Evolutionary conservation across 768 basidiomycete genomes (phyloP).

Genomic region (Suillus sp.): DNA sequence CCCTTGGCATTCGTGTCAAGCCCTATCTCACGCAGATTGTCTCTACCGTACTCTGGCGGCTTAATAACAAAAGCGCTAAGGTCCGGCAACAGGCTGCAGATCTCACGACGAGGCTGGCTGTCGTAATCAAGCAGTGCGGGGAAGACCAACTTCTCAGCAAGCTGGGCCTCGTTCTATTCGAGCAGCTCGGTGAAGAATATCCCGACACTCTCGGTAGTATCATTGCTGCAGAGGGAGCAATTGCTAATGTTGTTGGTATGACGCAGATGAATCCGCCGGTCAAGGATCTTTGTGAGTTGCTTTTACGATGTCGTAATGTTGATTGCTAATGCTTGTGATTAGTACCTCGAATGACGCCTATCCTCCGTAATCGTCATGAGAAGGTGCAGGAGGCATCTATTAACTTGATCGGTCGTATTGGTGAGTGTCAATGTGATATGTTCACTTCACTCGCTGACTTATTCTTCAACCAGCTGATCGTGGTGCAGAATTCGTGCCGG

Average conservation of each 20-base stretch:
- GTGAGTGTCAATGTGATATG: slow-evolving; percentile 34
- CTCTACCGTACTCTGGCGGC: slow-evolving; percentile 97
- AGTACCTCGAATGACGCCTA: slow-evolving; percentile 99
- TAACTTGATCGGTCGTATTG: slow-evolving; percentile 98
- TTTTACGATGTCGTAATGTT: neutral
- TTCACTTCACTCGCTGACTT: neutral
- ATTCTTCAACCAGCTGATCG: slow-evolving; percentile 71
- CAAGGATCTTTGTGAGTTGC: slow-evolving; percentile 87
- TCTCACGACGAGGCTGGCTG: slow-evolving; percentile 90
- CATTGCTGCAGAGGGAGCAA: slow-evolving; percentile 97
- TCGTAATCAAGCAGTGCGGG: slow-evolving; percentile 98
- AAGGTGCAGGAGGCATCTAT: slow-evolving; percentile 99
- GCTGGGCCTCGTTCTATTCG: slow-evolving; percentile 94
- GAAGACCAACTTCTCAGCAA: slow-evolving; percentile 96
- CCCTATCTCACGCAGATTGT: slow-evolving; percentile 99
- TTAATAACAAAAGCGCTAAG: slow-evolving; percentile 99
- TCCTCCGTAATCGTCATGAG: slow-evolving; percentile 97
- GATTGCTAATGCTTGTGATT: slow-evolving; percentile 13
- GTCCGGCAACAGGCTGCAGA: slow-evolving; percentile 99
- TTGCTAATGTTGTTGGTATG: slow-evolving; percentile 99
- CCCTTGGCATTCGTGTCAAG: slow-evolving; percentile 94
- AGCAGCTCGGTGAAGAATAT: slow-evolving; percentile 99
- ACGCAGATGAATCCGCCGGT: slow-evolving; percentile 99
- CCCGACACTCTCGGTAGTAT: slow-evolving; percentile 99
- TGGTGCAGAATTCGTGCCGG: slow-evolving; percentile 97